Percentiles rank a stretch among this genome's conserved stretches.
These are phyloP conservation scores for Davidsoniella neocaledoniae DNA, from an alignment of 2,329 filamentous ascomycete species.

Conservation along the genomic window DNA sequence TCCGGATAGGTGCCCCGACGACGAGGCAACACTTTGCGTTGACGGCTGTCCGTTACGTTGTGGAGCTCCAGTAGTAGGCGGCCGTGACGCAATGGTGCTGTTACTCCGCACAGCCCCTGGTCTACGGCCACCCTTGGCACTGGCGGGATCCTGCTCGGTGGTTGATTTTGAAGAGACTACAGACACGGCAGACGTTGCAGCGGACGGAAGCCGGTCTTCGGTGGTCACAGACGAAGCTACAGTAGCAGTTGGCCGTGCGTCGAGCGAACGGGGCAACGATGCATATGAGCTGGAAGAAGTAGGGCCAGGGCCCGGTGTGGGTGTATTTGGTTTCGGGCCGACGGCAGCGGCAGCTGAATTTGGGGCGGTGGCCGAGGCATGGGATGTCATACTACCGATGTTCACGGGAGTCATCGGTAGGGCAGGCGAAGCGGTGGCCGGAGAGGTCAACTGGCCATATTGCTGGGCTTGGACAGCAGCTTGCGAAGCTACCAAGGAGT, in stretches of 20 bases:
- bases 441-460: slow-evolving; percentile 33
- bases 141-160: slow-evolving; percentile 13
- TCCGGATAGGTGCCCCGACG: slow-evolving; percentile 16
- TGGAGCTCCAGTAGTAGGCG: slow-evolving; percentile 10
- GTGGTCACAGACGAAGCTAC: slow-evolving; percentile 6
- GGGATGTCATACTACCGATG: slow-evolving; percentile 6
- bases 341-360: slow-evolving; percentile 3
- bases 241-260: not conserved
- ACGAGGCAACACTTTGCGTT: slow-evolving; percentile 1
- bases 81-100: slow-evolving; percentile 29
- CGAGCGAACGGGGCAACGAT: slow-evolving; percentile 9
- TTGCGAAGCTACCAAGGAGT: slow-evolving; percentile 21
- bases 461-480: slow-evolving; percentile 18
- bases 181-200: slow-evolving; percentile 12
- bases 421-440: slow-evolving; percentile 19
- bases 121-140: slow-evolving; percentile 18
- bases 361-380: slow-evolving; percentile 13
- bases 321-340: slow-evolving; percentile 16
- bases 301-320: not conserved
- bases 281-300: slow-evolving; percentile 13
- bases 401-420: slow-evolving; percentile 16
- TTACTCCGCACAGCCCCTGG: slow-evolving; percentile 34
- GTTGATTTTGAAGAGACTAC: slow-evolving; percentile 10
- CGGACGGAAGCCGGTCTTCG: slow-evolving; percentile 17
- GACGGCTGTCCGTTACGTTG: slow-evolving; percentile 8